Evolutionary conservation across 108 stramenopile genomes (phyloP).

Genomic region (Skeletonema grethae): DNA sequence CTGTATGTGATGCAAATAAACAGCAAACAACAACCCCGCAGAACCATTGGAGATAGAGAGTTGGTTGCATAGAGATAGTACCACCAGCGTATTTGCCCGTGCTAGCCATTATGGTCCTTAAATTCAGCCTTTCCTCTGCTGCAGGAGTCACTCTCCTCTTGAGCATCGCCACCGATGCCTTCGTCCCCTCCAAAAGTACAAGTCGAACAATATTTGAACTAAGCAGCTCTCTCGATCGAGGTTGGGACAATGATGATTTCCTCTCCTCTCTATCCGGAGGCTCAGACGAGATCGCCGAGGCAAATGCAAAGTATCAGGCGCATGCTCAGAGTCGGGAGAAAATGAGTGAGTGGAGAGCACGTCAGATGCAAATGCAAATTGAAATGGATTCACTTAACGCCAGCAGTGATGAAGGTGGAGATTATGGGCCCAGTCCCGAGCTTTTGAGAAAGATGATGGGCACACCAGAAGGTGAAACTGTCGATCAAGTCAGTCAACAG

Average conservation of each 20-base stretch:
- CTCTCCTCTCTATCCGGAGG: slow-evolving; percentile 43
- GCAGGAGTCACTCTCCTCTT: slow-evolving; percentile 11
- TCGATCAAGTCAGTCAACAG: neutral
- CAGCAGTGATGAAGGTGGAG: slow-evolving; percentile 26
- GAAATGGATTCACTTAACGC: slow-evolving; percentile 20
- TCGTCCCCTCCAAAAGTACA: slow-evolving; percentile 3
- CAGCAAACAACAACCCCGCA: too few species aligned
- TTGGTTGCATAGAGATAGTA: too few species aligned
- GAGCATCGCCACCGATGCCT: slow-evolving; percentile 9
- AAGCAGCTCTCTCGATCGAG: slow-evolving; percentile 20
- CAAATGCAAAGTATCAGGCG: slow-evolving; percentile 41
- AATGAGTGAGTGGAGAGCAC: slow-evolving; percentile 29
- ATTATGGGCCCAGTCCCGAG: slow-evolving; percentile 14
- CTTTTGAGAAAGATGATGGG: slow-evolving; percentile 18
- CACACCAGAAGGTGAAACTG: neutral
- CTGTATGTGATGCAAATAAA: too few species aligned
- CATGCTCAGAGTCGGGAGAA: slow-evolving; percentile 22
- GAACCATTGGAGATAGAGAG: too few species aligned
- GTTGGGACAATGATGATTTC: slow-evolving; percentile 72
- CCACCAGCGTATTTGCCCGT: too few species aligned
- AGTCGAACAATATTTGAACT: neutral
- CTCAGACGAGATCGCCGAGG: slow-evolving; percentile 30
- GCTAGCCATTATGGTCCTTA: slow-evolving; percentile 22
- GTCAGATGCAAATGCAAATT: slow-evolving; percentile 14
- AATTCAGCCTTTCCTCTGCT: slow-evolving; percentile 22